Base-by-base conservation (phyloP, 176 grass and related monocot genomes). In the Oryza meyeriana region DNA sequence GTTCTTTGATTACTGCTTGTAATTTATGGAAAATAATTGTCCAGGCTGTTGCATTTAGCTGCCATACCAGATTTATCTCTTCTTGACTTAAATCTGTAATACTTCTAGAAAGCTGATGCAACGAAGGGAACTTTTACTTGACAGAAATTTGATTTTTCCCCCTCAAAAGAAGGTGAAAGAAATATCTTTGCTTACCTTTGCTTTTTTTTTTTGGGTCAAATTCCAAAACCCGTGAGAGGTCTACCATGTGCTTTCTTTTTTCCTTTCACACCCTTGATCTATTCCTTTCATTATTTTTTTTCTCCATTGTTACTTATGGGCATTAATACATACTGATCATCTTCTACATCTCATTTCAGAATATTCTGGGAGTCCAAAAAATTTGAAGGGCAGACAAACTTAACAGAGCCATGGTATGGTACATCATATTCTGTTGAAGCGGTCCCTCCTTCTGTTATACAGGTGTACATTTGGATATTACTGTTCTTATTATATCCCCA, bases 301-400 rank as follows among this genome's bases (percentile, higher is more conserved):
- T 79, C 4, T 83, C 29, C 30, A 1, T 41, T 52, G 64, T n/a
- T 66, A 34, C 34, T 40, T 40, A 29, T 69, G 33, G 24, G 32
- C 55, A 40, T 70, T 58, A 36, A n/a, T 45, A 27, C 44, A 44
- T 66, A 48, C 29, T 78, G 40, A 25, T 64, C 10, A 75, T 88
- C 41, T 82, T 71, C 27, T 25, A 59, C 84, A 74, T 61, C 34
- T 72, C 42, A 20, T 81, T 86, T 33, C 82, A 98, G 95, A 84
- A 93, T 98, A 84, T 98, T 95, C 78, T 98, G 92, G 88, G 90
- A 90, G 70, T 98, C 95, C 28, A 98, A 95, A 69, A 82, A 82
- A 6, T 93, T 95, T 80, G 87, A 95, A 85, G 92, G 90, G 18
- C 82, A 69, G 69, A 90, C 92, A 80, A 76, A 91, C 74, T 86